Evolutionary conservation across 2,329 filamentous ascomycete genomes (phyloP).

Genomic region (Herpotrichia juniperi): DNA sequence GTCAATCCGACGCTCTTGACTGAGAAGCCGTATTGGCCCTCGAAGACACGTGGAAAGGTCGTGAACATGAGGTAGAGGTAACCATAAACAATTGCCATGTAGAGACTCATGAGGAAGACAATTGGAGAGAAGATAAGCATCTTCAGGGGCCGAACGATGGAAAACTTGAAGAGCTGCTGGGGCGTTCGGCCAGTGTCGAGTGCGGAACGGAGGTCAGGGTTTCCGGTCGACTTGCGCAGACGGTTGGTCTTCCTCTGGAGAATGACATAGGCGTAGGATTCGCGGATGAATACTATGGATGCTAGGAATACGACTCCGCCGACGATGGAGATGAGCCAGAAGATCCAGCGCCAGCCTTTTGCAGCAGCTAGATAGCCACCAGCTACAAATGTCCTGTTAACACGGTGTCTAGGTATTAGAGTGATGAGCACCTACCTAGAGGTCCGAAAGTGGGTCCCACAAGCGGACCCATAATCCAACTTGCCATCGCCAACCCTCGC

Average conservation of each 20-base stretch:
- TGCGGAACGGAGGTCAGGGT: conserved; percentile 11
- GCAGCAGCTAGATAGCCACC: conserved; percentile 18
- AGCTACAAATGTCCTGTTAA: conserved; percentile 3
- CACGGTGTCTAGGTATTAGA: neutral
- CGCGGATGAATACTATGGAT: conserved; percentile 40
- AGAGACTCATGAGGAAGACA: conserved; percentile 17
- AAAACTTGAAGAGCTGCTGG: conserved; percentile 14
- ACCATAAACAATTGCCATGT: conserved; percentile 39
- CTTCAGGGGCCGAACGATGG: conserved; percentile 58
- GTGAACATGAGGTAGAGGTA: conserved; percentile 40
- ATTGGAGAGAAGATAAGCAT: conserved; percentile 56
- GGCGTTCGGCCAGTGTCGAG: conserved; percentile 8
- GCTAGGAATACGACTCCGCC: conserved; percentile 6
- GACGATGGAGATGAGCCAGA: conserved; percentile 15
- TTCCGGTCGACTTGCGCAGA: conserved; percentile 17
- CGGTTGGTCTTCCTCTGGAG: conserved; percentile 47
- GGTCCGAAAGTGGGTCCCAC: conserved; percentile 19
- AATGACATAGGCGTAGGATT: conserved; percentile 79
- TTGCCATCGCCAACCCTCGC: conserved; percentile 24
- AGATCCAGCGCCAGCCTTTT: conserved; percentile 24
- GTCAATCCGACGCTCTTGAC: conserved; percentile 22
- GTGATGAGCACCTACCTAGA: neutral
- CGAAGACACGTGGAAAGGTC: conserved; percentile 31
- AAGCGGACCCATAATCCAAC: conserved; percentile 21
- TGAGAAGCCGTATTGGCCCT: conserved; percentile 20